Base-by-base conservation (phyloP, 495 filamentous ascomycete genomes). In the Beverwykella pulmonaria region DNA sequence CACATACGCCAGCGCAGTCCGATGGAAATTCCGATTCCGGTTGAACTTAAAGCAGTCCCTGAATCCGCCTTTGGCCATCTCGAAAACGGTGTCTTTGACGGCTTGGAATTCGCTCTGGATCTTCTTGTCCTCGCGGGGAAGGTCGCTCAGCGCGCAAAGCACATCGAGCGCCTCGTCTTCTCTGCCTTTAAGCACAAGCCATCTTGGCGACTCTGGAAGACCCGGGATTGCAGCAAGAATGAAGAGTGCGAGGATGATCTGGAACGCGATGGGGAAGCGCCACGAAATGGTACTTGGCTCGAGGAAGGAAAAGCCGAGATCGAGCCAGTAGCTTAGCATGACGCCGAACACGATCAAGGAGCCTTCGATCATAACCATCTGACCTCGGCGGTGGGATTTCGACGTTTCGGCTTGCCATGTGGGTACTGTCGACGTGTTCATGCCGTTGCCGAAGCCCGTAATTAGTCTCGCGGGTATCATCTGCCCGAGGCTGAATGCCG, bases 41-140 rank as follows among this genome's bases (percentile, higher is more conserved):
- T 82, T 84, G 82, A 88, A 88, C 27, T 84, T 88, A 75, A 92
- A 91, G 61, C 88, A 81, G 64, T 92, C 90, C 19, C 73, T 70
- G 74, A 90, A 90, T 1, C 79, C 82, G 27, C 85, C 85, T 74
- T 86, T 83, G 29, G 83, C 81, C 83, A 87, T 88, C 69, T 92
- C 89, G 17, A 88, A 60, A 10, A 91, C 89, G 0, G 89, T 88
- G 39, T 90, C 87, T 75, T 91, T 91, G 75, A 93, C 90, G 23
- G 86, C 87, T 9, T 79, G 74, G 63, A 90, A 87, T 56, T 91
- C 88, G 39, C 79, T 82, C 47, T 85, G 78, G 27, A 91, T 75
- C 10, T 59, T 48, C 41, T 47, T 47, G 26, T 59, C 56, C 25
- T 86, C 80, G 4, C 78, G 63, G 1, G 79, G 78, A 1, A 81